Evolutionary conservation across 2,329 filamentous ascomycete species (phyloP), one percentile per base, ranked within the genome.

Genomic region (Fusarium vanettenii): DNA sequence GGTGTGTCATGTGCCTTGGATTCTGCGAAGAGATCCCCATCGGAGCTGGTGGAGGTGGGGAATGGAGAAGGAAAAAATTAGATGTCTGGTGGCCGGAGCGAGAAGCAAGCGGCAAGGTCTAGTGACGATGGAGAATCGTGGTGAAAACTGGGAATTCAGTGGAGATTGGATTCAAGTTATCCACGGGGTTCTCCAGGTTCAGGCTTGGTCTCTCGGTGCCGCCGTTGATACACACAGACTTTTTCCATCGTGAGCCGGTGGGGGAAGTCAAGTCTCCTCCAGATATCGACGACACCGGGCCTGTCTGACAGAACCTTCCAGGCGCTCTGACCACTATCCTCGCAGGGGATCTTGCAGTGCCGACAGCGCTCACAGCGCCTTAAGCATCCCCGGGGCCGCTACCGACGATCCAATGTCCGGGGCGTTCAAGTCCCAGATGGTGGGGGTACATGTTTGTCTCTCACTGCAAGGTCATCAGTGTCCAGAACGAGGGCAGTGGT

Each of bases 301-400:
- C 35, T 67, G 18, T 13, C 62, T 48, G 35, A 60, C 22, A 37
- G 56, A 60, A 52, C 25, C 48, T 52, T 52, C 57, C 69, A 64
- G 69, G 72, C 72, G 69, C 69, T 64, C 57, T 69, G 66, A 74
- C 60, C 59, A 63, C 65, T 61, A n/a, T 43, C 55, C 41, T 39
- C 22, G 48, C 41, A 60, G 48, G 39, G 41, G 33, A 61, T 59
- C 33, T 33, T 52, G 45, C 60, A 63, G 60, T 63, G 31, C 60
- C 45, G 64, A 50, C 35, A 66, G 63, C 39, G 41, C 60, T 31
- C 37, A 37, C 29, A 56, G 20, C 52, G 52, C 29, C 48, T 57
- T n/a, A 33, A 10, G 6, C 27, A 61, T 48, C 61, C 39, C 67
- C 33, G 57, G 43, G 41, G 20, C 13, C 25, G 66, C 50, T 60